phyloP scores from a whole-genome alignment of 495 filamentous ascomycete genomes.

The Evernia prunastri region DNA sequence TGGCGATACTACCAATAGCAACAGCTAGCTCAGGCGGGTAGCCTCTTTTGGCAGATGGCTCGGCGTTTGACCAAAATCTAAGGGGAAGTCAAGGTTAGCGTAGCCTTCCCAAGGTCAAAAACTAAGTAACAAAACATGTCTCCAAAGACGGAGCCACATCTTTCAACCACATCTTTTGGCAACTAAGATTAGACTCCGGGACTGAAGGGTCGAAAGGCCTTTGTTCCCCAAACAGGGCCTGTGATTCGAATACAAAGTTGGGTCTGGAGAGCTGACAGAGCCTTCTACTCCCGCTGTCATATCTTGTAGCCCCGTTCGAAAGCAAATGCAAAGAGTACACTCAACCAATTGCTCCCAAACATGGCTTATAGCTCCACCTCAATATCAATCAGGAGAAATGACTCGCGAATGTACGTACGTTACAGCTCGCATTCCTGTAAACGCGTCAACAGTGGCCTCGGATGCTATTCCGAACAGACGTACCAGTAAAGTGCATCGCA shows the following conservation, averaged over 20 bases:
- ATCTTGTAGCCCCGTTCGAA: neutral
- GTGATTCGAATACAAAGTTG: neutral
- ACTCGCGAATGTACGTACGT: conserved; percentile 9
- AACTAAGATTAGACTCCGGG: neutral
- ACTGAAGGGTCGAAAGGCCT: neutral
- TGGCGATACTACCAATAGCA: conserved; percentile 27
- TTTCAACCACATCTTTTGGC: neutral
- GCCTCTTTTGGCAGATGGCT: conserved; percentile 22
- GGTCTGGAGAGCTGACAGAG: neutral
- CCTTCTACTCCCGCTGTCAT: neutral
- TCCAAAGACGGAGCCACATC: no score
- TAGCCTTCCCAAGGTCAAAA: neutral
- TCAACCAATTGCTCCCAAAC: neutral
- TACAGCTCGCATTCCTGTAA: conserved; percentile 27
- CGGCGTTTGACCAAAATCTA: conserved; percentile 24
- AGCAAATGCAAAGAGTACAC: neutral
- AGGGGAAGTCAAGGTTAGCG: neutral
- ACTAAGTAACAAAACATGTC: neutral
- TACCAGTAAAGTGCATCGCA: conserved; percentile 31
- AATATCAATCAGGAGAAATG: neutral
- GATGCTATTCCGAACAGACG: neutral
- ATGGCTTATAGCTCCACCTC: neutral
- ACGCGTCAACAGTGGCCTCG: conserved; percentile 3
- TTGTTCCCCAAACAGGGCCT: neutral
- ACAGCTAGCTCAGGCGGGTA: conserved; percentile 27